A percentile compares a stretch with the other conserved stretches of the same genome.
These are phyloP conservation scores for Rhododendron henanense DNA, from an alignment of 148 eudicot genomes.

Conservation along the genomic window DNA sequence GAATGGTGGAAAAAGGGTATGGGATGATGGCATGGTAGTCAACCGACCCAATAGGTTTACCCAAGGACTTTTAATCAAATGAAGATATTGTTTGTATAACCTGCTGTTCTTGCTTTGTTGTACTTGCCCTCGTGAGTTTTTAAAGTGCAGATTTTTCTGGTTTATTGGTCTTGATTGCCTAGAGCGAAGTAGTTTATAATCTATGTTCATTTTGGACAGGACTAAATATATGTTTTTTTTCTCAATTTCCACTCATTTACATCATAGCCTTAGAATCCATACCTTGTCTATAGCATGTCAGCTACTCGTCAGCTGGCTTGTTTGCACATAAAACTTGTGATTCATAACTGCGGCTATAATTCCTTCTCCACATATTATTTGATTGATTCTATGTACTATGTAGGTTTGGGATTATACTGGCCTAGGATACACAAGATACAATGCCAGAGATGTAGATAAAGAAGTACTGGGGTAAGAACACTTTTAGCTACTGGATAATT, in stretches of 20 bases:
- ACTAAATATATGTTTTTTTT: not conserved
- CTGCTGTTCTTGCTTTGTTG: not conserved
- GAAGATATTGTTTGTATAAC: not conserved
- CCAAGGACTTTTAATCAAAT: not conserved
- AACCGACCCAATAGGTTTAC: not conserved
- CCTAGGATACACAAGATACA: constrained; percentile 87
- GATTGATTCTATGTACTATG: constrained; percentile 22
- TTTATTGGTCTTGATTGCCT: not conserved
- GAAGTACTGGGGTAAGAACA: constrained; percentile 86
- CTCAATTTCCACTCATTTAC: not conserved
- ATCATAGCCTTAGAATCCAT: not conserved
- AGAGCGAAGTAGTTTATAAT: not conserved
- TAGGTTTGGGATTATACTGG: constrained; percentile 99
- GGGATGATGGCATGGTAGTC: not conserved
- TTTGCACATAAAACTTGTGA: not conserved
- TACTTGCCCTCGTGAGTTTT: not conserved
- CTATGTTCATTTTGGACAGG: not conserved
- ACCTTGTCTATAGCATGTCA: not conserved
- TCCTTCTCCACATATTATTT: not conserved
- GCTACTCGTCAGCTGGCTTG: not conserved
- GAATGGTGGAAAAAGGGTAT: not conserved
- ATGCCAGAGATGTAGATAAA: constrained; percentile 77
- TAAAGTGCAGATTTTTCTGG: not conserved
- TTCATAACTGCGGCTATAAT: not conserved
- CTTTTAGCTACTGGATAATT: not conserved